Evolutionary conservation across 306 rosid species (phyloP).

Genomic region (Heteromeles arbutifolia): DNA sequence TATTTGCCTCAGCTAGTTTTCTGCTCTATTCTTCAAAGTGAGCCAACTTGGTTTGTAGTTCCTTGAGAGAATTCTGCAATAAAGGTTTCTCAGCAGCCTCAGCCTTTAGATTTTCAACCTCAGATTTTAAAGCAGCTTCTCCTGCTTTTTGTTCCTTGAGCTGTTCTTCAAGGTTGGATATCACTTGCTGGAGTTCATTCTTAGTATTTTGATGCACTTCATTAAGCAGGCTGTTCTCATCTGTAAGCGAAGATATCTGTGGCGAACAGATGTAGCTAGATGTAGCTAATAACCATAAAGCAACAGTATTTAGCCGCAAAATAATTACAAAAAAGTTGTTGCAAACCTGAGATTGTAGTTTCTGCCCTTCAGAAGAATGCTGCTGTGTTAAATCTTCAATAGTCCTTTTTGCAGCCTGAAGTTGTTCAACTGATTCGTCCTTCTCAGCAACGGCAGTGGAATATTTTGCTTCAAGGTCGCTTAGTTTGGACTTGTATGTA

Average conservation of each 20-base stretch:
- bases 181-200: conserved; percentile 60
- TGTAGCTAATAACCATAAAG: not conserved
- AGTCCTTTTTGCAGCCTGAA: conserved; percentile 35
- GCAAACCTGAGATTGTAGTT: conserved; percentile 73
- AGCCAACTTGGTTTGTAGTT: conserved; percentile 48
- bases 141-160: conserved; percentile 54
- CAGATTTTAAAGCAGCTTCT: conserved; percentile 49
- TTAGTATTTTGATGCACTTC: conserved; percentile 61
- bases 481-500: conserved; percentile 40
- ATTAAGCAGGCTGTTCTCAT: conserved; percentile 69
- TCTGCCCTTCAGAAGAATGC: conserved; percentile 57
- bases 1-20: conserved; percentile 46
- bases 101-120: conserved; percentile 52
- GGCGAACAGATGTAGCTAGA: conserved; percentile 2
- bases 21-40: conserved; percentile 48
- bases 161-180: conserved; percentile 58
- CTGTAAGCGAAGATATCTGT: conserved; percentile 68
- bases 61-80: conserved; percentile 54
- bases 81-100: conserved; percentile 55
- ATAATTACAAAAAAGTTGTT: not conserved
- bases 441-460: conserved; percentile 45
- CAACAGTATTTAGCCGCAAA: not conserved
- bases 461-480: conserved; percentile 48
- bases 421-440: conserved; percentile 47
- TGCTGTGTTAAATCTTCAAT: conserved; percentile 45